A percentile compares a stretch with the other conserved stretches of the same genome.
These are phyloP conservation scores for Pyronema domesticum DNA, from an alignment of 495 filamentous ascomycete species.

Conservation along the genomic window DNA sequence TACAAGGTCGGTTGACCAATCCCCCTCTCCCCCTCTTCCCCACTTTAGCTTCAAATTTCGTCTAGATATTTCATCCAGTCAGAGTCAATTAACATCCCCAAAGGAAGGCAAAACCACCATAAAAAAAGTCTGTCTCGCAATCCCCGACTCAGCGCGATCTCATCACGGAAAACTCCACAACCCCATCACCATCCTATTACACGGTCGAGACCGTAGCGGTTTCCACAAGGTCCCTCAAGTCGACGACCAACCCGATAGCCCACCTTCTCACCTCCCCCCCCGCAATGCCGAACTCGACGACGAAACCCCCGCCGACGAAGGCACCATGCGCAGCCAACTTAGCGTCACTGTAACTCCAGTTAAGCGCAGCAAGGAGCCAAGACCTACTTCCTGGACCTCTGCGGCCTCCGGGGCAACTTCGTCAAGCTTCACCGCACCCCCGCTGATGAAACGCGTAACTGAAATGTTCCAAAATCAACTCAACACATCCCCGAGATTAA, in stretches of 20 bases:
- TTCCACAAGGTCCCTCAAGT: slow-evolving; percentile 1
- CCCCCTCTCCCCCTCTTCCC: not conserved
- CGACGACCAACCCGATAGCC: not conserved
- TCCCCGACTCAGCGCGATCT: not conserved
- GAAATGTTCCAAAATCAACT: not conserved
- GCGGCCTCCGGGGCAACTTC: not conserved
- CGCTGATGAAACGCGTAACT: not conserved
- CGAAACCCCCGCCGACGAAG: no score
- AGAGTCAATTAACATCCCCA: not conserved
- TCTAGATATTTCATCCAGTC: not conserved
- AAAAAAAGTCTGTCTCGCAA: not conserved
- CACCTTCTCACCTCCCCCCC: no score
- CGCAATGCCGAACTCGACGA: no score
- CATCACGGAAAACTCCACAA: not conserved
- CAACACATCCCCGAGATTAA: not conserved
- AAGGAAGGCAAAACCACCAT: slow-evolving; percentile 6
- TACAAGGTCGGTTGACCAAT: slow-evolving; percentile 14
- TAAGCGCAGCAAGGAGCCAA: no score
- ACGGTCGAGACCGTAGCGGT: not conserved
- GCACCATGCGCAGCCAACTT: no score
- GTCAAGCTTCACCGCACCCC: not conserved
- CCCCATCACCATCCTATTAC: not conserved
- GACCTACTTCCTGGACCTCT: no score
- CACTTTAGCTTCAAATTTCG: not conserved
- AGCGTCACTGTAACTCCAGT: no score